Percentiles rank a stretch among this genome's conserved stretches.
Conservation (phyloP, 805 yeast species). For the Yarrowia sp. region DNA sequence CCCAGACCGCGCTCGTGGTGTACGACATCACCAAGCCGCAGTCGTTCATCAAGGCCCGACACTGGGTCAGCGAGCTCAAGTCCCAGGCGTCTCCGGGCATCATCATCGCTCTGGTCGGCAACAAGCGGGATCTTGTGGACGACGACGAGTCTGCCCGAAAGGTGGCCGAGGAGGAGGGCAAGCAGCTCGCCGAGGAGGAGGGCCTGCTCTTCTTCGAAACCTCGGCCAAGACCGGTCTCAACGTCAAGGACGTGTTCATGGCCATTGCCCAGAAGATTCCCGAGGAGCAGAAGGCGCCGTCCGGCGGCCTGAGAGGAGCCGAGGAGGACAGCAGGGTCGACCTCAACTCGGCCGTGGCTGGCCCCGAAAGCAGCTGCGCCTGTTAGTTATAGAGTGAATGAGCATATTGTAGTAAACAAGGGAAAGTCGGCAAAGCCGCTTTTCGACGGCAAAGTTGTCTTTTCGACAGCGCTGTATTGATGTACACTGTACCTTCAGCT, state of each 20-base stretch:
- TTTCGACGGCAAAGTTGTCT: no score
- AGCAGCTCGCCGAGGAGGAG: conserved; percentile 87
- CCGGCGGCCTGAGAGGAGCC: conserved; percentile 38
- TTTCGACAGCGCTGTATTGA: no score
- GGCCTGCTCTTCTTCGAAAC: conserved; percentile 91
- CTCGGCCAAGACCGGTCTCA: conserved; percentile 87
- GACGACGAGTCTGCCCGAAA: conserved; percentile 65
- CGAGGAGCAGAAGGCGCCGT: conserved; percentile 47
- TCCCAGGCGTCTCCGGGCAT: conserved; percentile 95
- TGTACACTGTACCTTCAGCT: no score
- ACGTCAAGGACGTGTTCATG: conserved; percentile 89
- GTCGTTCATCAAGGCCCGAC: conserved; percentile 93
- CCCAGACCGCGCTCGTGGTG: conserved; percentile 95
- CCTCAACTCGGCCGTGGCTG: conserved; percentile 38
- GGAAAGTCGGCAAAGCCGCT: no score
- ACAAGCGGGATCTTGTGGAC: conserved; percentile 81
- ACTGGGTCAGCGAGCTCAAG: conserved; percentile 96
- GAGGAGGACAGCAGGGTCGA: conserved; percentile 39
- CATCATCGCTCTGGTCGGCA: conserved; percentile 91
- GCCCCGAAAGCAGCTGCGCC: conserved; percentile 40
- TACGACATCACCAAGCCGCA: conserved; percentile 96
- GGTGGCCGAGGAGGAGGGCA: conserved; percentile 86
- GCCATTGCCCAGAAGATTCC: conserved; percentile 91
- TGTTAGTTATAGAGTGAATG: conserved; percentile 13
- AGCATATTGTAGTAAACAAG: background rate